Percentiles rank a stretch among this genome's conserved stretches.
These are phyloP conservation scores for Apiospora phragmitis DNA, from an alignment of 2,329 filamentous ascomycete genomes.

Conservation along the genomic window DNA sequence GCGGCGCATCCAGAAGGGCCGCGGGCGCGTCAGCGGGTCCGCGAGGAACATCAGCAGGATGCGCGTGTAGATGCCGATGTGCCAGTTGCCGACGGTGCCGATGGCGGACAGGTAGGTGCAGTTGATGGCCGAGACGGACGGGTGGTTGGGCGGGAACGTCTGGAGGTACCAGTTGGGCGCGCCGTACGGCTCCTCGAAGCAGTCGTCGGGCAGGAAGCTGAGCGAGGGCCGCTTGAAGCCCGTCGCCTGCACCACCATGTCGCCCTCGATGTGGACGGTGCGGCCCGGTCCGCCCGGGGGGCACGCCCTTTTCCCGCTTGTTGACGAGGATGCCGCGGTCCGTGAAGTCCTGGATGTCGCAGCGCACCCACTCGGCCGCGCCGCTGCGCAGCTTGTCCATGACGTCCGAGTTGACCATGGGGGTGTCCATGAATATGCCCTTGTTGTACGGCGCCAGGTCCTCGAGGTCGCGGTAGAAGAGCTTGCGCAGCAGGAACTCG, in stretches of 20 bases:
- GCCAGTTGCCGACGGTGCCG: slow-evolving; percentile 81
- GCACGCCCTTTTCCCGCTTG: slow-evolving; percentile 69
- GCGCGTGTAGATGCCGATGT: slow-evolving; percentile 86
- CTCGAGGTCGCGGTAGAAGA: slow-evolving; percentile 82
- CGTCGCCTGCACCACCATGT: slow-evolving; percentile 81
- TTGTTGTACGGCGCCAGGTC: slow-evolving; percentile 70
- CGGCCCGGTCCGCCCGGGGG: slow-evolving; percentile 75
- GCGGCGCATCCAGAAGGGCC: slow-evolving; percentile 72
- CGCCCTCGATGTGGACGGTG: slow-evolving; percentile 65
- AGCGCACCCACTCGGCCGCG: slow-evolving; percentile 76
- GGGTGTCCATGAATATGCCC: slow-evolving; percentile 80
- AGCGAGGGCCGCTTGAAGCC: slow-evolving; percentile 76
- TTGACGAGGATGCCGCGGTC: slow-evolving; percentile 70
- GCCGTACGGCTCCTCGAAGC: slow-evolving; percentile 70
- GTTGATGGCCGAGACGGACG: slow-evolving; percentile 78
- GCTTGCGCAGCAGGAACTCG: slow-evolving; percentile 69
- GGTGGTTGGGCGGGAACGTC: slow-evolving; percentile 75
- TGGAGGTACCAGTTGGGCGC: slow-evolving; percentile 90
- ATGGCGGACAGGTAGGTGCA: slow-evolving; percentile 78
- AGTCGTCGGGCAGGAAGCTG: slow-evolving; percentile 71
- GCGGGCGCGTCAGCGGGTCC: slow-evolving; percentile 74
- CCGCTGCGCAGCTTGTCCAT: slow-evolving; percentile 73
- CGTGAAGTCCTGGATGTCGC: slow-evolving; percentile 71
- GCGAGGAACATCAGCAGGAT: slow-evolving; percentile 84
- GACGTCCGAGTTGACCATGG: slow-evolving; percentile 84